phyloP scores from a whole-genome alignment of 441 rosid genomes.

The Corymbia citriodora region DNA sequence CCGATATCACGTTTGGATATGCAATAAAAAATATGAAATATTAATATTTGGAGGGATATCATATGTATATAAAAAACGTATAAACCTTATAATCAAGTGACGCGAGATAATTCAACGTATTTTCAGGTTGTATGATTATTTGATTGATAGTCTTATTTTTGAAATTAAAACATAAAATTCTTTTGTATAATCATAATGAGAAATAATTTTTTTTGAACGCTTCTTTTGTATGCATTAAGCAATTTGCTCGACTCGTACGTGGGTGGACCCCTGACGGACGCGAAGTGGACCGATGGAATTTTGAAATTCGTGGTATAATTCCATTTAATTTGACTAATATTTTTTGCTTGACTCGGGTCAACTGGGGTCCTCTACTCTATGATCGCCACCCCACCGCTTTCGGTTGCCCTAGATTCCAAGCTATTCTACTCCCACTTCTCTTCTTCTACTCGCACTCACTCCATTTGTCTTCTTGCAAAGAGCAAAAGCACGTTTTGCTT shows the following conservation, averaged over 20 bases:
- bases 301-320: neutral
- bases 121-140: neutral
- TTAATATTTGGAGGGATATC: neutral
- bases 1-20: neutral
- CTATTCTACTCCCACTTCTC: neutral
- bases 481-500: neutral
- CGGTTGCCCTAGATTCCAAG: neutral
- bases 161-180: neutral
- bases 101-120: accelerated
- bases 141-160: too few relatives aligned
- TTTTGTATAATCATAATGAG: neutral
- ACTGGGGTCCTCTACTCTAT: neutral
- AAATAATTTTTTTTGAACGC: neutral
- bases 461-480: neutral
- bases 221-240: neutral
- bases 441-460: neutral
- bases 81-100: accelerated
- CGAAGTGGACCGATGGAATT: neutral
- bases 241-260: neutral
- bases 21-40: neutral
- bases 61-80: neutral
- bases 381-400: neutral
- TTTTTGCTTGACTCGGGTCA: neutral
- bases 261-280: neutral
- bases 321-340: neutral